phyloP scores from a whole-genome alignment of 2,329 filamentous ascomycete species.

The Fusarium nelsonii region DNA sequence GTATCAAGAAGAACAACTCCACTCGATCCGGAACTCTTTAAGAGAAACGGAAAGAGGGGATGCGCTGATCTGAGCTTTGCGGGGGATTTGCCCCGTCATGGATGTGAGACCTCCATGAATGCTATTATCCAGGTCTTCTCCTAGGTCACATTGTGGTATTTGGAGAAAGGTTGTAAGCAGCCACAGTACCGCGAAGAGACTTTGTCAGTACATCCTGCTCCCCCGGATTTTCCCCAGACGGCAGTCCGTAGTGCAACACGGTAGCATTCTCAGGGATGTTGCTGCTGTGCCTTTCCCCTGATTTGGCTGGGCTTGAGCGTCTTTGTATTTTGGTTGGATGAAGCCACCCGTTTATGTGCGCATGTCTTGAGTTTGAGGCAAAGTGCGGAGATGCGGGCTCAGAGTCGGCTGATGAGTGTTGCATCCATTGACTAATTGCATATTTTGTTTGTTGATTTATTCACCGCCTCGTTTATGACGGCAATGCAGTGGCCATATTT shows the following conservation, averaged over 20 bases:
- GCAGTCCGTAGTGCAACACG: conserved; percentile 1
- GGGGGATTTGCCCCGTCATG: conserved; percentile 40
- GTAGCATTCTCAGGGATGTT: conserved; percentile 9
- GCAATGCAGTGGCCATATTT: background rate
- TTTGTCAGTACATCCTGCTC: conserved; percentile 19
- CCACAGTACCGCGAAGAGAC: conserved; percentile 28
- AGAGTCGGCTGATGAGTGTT: conserved; percentile 40
- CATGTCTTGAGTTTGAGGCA: conserved; percentile 18
- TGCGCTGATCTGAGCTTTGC: background rate
- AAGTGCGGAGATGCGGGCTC: conserved; percentile 28
- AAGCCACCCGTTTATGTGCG: background rate
- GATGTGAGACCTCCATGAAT: conserved; percentile 19
- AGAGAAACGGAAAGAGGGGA: conserved; percentile 13
- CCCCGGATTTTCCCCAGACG: conserved; percentile 40
- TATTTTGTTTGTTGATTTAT: background rate
- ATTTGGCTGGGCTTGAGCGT: background rate
- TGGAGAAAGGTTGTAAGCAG: conserved; percentile 21
- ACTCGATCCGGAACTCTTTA: conserved; percentile 24
- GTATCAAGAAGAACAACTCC: conserved; percentile 28
- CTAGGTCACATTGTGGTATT: conserved; percentile 32
- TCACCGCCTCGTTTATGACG: conserved; percentile 13
- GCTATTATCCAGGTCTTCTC: background rate
- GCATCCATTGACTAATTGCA: conserved; percentile 22
- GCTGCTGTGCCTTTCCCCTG: conserved; percentile 21
- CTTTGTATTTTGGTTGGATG: conserved; percentile 31